Conservation (phyloP, 768 basidiomycete species). For the Collybia mongolica region DNA sequence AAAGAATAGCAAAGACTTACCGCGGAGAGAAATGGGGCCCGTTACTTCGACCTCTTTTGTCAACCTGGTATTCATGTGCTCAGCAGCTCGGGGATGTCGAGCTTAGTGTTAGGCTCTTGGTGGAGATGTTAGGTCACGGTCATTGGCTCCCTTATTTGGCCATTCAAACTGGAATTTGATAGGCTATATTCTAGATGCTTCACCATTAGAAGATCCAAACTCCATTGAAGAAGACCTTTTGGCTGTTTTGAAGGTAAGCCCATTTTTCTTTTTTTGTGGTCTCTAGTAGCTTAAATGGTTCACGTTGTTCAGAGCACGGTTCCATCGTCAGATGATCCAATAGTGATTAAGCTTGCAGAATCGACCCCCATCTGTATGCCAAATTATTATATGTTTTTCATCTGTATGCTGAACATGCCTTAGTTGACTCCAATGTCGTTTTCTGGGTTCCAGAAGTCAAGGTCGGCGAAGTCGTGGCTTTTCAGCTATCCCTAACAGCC, state of each 20-base stretch:
- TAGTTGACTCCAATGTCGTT: constrained; percentile 63
- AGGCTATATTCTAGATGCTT: constrained; percentile 23
- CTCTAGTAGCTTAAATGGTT: background rate
- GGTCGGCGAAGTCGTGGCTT: constrained; percentile 62
- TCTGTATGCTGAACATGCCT: constrained; percentile 5
- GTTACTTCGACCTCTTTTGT: constrained; percentile 72
- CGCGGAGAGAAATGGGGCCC: constrained; percentile 80
- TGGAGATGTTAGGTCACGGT: constrained; percentile 87
- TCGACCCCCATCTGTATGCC: constrained; percentile 61
- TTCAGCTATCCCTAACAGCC: constrained; percentile 69
- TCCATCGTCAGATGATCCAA: constrained; percentile 54
- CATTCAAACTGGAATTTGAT: background rate
- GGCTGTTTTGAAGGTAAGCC: constrained; percentile 68
- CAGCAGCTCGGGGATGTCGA: constrained; percentile 77
- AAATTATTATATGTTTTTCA: background rate
- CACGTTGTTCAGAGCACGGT: constrained; percentile 57
- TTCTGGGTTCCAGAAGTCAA: constrained; percentile 72
- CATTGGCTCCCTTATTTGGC: constrained; percentile 11
- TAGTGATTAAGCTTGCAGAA: constrained; percentile 65
- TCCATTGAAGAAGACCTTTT: constrained; percentile 68
- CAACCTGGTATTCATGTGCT: constrained; percentile 82
- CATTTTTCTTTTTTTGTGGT: background rate
- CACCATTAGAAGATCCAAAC: constrained; percentile 44
- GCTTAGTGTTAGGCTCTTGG: constrained; percentile 67
- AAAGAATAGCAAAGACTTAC: constrained; percentile 88